Conservation (phyloP, 345 rosid species). For the Turritis glabra region DNA sequence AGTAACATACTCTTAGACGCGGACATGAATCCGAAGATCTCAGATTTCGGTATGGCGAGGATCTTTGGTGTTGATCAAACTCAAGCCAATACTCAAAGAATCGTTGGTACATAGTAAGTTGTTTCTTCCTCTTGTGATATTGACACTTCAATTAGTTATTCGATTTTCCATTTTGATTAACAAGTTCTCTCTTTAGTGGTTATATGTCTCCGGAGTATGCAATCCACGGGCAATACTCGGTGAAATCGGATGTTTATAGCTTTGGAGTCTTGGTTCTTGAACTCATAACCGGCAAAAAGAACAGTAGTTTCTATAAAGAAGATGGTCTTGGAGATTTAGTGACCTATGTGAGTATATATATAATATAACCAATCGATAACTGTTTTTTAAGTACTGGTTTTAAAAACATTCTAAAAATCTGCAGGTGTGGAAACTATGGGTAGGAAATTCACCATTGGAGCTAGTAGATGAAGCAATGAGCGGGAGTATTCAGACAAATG, state of each 20-base stretch:
- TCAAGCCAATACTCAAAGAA: slow-evolving; percentile 37
- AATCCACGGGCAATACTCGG: slow-evolving; percentile 41
- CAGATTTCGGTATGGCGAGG: slow-evolving; percentile 53
- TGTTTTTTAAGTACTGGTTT: background rate
- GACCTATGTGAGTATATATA: slow-evolving; percentile 39
- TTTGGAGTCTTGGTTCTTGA: slow-evolving; percentile 45
- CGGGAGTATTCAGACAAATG: slow-evolving; percentile 39
- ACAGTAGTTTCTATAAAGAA: slow-evolving; percentile 32
- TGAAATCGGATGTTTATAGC: slow-evolving; percentile 46
- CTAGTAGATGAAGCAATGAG: slow-evolving; percentile 43
- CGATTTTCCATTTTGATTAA: background rate
- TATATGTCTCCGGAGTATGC: slow-evolving; percentile 54
- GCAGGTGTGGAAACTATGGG: slow-evolving; percentile 59
- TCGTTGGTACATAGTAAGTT: slow-evolving; percentile 50
- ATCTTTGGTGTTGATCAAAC: slow-evolving; percentile 44
- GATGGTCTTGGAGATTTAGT: slow-evolving; percentile 34
- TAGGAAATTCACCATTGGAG: slow-evolving; percentile 45
- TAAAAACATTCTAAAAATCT: background rate
- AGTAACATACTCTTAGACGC: slow-evolving; percentile 47
- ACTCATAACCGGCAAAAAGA: slow-evolving; percentile 41
- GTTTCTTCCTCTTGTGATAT: background rate
- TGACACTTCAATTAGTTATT: background rate
- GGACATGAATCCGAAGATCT: slow-evolving; percentile 45
- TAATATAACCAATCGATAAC: background rate
- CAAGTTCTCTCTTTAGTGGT: slow-evolving; percentile 31